Percentiles rank a stretch among this genome's conserved stretches.
These are phyloP conservation scores for Blumeriella jaapii DNA, from an alignment of 2,329 filamentous ascomycete genomes.

Conservation along the genomic window DNA sequence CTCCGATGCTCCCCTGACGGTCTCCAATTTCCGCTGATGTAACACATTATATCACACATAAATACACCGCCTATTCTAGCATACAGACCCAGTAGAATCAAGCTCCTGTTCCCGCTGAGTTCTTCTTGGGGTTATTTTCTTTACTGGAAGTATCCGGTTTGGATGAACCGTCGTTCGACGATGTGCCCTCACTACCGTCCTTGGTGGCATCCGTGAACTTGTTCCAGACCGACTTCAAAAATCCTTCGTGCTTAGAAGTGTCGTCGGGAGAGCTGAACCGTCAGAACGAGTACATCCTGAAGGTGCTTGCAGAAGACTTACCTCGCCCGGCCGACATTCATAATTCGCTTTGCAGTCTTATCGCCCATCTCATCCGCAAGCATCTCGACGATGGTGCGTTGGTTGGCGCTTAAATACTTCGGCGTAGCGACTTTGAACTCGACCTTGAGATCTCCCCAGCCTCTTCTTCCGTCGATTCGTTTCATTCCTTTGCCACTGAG, in stretches of 20 bases:
- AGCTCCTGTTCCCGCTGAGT: constrained; percentile 4
- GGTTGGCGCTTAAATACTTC: constrained; percentile 83
- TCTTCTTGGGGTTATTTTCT: constrained; percentile 18
- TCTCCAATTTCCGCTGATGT: constrained; percentile 13
- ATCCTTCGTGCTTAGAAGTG: constrained; percentile 58
- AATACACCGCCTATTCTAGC: constrained; percentile 5
- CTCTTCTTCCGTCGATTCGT: constrained; percentile 57
- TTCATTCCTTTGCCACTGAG: constrained; percentile 90
- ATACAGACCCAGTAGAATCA: neutral
- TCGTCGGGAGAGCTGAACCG: constrained; percentile 8
- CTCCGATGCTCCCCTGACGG: constrained; percentile 10
- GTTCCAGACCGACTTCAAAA: constrained; percentile 89
- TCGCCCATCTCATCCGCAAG: constrained; percentile 93
- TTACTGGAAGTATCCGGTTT: constrained; percentile 2
- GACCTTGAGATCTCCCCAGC: constrained; percentile 73
- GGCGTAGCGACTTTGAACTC: constrained; percentile 95
- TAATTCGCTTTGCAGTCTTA: constrained; percentile 80
- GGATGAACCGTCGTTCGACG: neutral
- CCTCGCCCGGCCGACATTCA: constrained; percentile 58
- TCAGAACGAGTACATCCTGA: constrained; percentile 4
- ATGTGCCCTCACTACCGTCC: neutral
- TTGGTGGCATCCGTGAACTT: constrained; percentile 62
- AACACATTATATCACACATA: constrained; percentile 13
- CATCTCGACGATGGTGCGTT: constrained; percentile 88
- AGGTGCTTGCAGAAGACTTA: constrained; percentile 30